Evolutionary conservation across 208 protist genomes (phyloP), one percentile per base, ranked within the genome.

Genomic region (Trypanosoma vivax): DNA sequence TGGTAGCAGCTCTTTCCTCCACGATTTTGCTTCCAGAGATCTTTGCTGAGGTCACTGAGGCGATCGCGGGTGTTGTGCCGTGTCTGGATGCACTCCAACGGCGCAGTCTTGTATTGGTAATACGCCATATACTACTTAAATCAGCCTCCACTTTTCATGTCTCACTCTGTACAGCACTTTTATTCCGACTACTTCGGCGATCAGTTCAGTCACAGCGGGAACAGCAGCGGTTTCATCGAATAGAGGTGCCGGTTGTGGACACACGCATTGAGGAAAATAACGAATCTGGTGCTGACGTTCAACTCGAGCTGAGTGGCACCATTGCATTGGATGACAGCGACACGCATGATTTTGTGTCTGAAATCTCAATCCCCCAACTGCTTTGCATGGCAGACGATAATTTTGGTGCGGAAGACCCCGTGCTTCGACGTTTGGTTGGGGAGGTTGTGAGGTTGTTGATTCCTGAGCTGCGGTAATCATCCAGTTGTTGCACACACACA

Each of bases 81-180:
- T 18, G 70, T 9, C 54, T 88, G 6, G 79, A 91, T 51, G 46
- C 47, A 24, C 64, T 73, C n/a, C 83, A 91, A 56, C 59, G 57
- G 3, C 75, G 79, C 2, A 60, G 70, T 6, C 66, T 87, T 28
- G 48, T 75, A 3, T 56, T 74, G n/a, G 45, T 60, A 9, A 34
- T 88, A 48, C 71, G 66, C 16, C 33, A 65, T 2, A 29, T 77
- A 16, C 60, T 91, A 24, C 51, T 69, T 19, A 50, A 23, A 11
- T 54, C 47, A 9, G 16, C 34, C 4, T 52, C 56, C 16, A 9
- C 56, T 21, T 40, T 24, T 40, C 47, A 50, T 39, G 14, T 49
- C 16, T 52, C 47, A 10, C 23, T 62, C 37, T 54, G 34, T 21
- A 47, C 21, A 14, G 56, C 56, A n/a, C 46, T 62, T 48, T 21